Conservation (phyloP, 2,329 filamentous ascomycete genomes). For the Teratosphaeria destructans region DNA sequence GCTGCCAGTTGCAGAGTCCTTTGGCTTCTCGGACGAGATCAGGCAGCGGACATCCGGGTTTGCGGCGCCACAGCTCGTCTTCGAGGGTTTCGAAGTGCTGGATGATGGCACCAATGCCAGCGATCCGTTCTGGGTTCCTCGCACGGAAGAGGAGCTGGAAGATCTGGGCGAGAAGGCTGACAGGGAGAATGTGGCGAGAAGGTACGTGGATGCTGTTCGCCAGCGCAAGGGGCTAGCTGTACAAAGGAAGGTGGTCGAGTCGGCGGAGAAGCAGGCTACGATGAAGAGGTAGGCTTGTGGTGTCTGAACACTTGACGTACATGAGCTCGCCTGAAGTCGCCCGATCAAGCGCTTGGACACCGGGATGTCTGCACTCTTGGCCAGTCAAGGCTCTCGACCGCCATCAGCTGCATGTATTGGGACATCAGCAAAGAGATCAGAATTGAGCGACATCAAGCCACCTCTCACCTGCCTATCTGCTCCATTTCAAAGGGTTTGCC, state of each 20-base stretch:
- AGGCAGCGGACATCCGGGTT: conserved; percentile 85
- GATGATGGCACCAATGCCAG: conserved; percentile 48
- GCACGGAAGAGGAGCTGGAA: conserved; percentile 91
- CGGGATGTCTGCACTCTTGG: too few species aligned
- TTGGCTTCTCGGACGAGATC: conserved; percentile 94
- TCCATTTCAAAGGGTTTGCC: not conserved
- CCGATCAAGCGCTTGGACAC: too few species aligned
- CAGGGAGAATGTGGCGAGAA: conserved; percentile 88
- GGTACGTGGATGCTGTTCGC: conserved; percentile 86
- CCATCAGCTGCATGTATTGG: not conserved
- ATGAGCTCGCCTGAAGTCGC: too few species aligned
- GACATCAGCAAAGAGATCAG: not conserved
- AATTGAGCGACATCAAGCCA: not conserved
- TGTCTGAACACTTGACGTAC: too few species aligned
- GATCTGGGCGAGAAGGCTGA: conserved; percentile 91
- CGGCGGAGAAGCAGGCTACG: conserved; percentile 87
- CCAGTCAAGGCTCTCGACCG: not conserved
- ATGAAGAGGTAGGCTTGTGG: conserved; percentile 44
- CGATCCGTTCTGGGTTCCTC: conserved; percentile 97
- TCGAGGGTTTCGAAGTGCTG: conserved; percentile 82
- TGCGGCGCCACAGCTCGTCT: conserved; percentile 85
- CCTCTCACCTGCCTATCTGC: not conserved
- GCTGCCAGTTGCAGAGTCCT: conserved; percentile 86
- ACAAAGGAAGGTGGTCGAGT: conserved; percentile 57
- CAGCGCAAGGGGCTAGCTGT: conserved; percentile 80